Percentiles rank a stretch among this genome's conserved stretches.
phyloP scores from a whole-genome alignment of 1,284 basidiomycete species.

The Albatrellus sp. region DNA sequence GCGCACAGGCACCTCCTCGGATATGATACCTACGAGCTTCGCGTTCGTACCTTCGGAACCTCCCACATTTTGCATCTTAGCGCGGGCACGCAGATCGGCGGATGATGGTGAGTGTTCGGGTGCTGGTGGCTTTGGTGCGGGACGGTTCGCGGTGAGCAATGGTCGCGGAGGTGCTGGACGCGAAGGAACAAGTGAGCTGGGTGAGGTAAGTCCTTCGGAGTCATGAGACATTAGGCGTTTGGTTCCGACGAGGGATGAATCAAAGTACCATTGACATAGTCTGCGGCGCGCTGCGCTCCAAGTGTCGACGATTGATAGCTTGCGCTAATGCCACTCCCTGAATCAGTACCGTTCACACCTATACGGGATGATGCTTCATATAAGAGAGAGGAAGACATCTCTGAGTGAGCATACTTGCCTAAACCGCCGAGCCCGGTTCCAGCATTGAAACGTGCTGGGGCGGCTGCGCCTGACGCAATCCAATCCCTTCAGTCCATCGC shows the following conservation, averaged over 20 bases:
- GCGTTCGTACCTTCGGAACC: constrained; percentile 21
- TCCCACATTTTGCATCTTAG: constrained; percentile 38
- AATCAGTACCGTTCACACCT: constrained; percentile 24
- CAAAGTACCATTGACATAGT: constrained; percentile 46
- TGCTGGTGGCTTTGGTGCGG: constrained; percentile 35
- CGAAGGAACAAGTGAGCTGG: constrained; percentile 17
- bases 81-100: constrained; percentile 48
- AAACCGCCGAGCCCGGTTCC: constrained; percentile 73
- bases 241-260: constrained; percentile 16
- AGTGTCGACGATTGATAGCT: background rate
- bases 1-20: constrained; percentile 22
- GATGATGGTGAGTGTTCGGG: constrained; percentile 45
- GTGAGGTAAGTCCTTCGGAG: background rate
- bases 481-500: background rate
- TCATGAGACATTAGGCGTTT: constrained; percentile 2
- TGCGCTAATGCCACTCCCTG: background rate
- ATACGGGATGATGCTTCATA: constrained; percentile 51
- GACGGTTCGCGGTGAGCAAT: constrained; percentile 32
- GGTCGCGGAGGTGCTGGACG: constrained; percentile 48
- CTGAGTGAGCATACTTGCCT: constrained; percentile 32
- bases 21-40: constrained; percentile 20
- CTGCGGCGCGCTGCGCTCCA: constrained; percentile 32
- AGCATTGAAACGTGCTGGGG: constrained; percentile 65
- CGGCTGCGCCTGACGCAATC: constrained; percentile 1
- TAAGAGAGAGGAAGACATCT: constrained; percentile 18